Percentiles rank a stretch among this genome's conserved stretches.
These are phyloP conservation scores for Solanum pennellii DNA, from an alignment of 257 asterid species.

Conservation along the genomic window DNA sequence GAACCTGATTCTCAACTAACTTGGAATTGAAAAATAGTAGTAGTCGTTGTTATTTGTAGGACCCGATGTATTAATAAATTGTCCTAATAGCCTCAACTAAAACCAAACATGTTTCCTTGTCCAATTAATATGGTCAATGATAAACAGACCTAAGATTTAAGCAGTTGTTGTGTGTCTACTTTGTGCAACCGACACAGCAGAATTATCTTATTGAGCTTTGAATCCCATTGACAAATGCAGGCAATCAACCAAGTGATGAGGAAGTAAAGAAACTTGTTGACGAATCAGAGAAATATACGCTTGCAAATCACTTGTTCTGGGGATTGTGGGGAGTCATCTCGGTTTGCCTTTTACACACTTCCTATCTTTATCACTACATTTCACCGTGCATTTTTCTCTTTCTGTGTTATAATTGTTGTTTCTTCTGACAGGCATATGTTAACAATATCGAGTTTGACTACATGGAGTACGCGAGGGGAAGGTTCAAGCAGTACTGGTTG, in stretches of 20 bases:
- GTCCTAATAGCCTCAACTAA: neutral
- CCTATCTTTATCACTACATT: neutral
- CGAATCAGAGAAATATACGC: slow-evolving; percentile 59
- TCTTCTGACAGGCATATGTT: slow-evolving; percentile 45
- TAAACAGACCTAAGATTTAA: neutral
- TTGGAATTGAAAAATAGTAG: neutral
- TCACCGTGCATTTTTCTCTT: neutral
- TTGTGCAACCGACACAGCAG: neutral
- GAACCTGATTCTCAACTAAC: neutral
- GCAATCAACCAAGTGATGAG: slow-evolving; percentile 28
- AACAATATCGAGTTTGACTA: slow-evolving; percentile 75
- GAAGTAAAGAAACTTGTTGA: slow-evolving; percentile 36
- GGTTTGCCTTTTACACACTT: slow-evolving; percentile 20
- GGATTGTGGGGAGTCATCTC: slow-evolving; percentile 96
- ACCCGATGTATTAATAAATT: neutral
- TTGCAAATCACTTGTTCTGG: slow-evolving; percentile 91
- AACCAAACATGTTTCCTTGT: neutral
- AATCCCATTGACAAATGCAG: slow-evolving; percentile 22
- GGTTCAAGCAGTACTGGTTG: slow-evolving; percentile 74
- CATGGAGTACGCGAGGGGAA: slow-evolving; percentile 76
- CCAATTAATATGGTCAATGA: neutral
- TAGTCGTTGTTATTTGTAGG: neutral
- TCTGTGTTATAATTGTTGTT: neutral
- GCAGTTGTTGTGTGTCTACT: neutral
- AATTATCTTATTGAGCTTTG: neutral